A percentile compares a stretch with the other conserved stretches of the same genome.
phyloP scores from a whole-genome alignment of 805 yeast genomes.

The Brettanomyces custersianus region DNA sequence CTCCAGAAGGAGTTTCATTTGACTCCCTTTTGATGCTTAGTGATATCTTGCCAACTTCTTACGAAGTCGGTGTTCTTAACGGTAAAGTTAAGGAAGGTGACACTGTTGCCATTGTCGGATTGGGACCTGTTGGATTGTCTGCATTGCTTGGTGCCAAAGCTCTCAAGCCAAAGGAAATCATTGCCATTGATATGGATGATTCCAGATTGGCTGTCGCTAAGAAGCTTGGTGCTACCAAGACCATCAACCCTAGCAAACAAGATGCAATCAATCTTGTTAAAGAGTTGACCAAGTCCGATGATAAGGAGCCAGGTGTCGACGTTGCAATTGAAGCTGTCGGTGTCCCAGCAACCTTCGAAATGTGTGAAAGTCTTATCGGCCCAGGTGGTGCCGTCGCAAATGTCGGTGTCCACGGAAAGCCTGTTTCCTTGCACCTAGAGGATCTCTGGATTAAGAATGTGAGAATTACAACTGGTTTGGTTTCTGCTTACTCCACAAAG shows the following conservation, averaged over 20 bases:
- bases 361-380: slow-evolving; percentile 45
- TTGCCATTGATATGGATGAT: slow-evolving; percentile 53
- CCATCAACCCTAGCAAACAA: slow-evolving; percentile 42
- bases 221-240: slow-evolving; percentile 51
- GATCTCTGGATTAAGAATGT: slow-evolving; percentile 38
- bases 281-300: slow-evolving; percentile 19
- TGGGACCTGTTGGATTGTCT: slow-evolving; percentile 61
- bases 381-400: slow-evolving; percentile 60
- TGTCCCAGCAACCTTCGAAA: slow-evolving; percentile 49
- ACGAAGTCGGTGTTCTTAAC: slow-evolving; percentile 56
- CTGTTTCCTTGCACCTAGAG: slow-evolving; percentile 33
- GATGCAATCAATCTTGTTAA: slow-evolving; percentile 30
- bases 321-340: slow-evolving; percentile 62
- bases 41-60: slow-evolving; percentile 60
- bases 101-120: slow-evolving; percentile 54
- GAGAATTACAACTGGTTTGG: slow-evolving; percentile 39
- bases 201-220: slow-evolving; percentile 48
- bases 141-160: slow-evolving; percentile 48
- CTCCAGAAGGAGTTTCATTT: slow-evolving; percentile 23
- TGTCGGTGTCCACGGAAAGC: slow-evolving; percentile 45
- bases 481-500: slow-evolving; percentile 35
- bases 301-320: slow-evolving; percentile 43
- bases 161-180: slow-evolving; percentile 45
- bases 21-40: slow-evolving; percentile 53
- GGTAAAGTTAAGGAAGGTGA: slow-evolving; percentile 46